A percentile compares a stretch with the other conserved stretches of the same genome.
Conservation (phyloP, 2,329 filamentous ascomycete species). For the Bipolaris sorokiniana region DNA sequence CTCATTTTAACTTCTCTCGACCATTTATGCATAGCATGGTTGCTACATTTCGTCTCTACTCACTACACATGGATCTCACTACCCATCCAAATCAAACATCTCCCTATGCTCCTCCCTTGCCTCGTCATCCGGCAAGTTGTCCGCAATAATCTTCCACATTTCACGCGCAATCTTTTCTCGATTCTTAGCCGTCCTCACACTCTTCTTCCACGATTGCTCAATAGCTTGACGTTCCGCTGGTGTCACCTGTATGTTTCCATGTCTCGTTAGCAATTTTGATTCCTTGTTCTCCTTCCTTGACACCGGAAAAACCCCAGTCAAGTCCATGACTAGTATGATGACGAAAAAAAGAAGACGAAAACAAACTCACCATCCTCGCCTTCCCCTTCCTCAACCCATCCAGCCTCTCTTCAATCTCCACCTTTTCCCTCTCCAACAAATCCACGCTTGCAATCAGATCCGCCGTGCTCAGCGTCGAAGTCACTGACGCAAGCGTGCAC, state of each 20-base stretch:
- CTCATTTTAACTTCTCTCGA: background rate
- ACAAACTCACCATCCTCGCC: constrained; percentile 52
- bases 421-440: constrained; percentile 54
- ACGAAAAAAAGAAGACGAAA: background rate
- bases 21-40: background rate
- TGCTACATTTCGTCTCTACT: background rate
- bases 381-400: constrained; percentile 50
- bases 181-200: constrained; percentile 45
- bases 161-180: constrained; percentile 59
- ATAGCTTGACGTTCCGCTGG: constrained; percentile 56
- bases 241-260: background rate
- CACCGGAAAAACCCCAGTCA: too few relatives aligned
- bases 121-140: constrained; percentile 56
- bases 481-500: constrained; percentile 54
- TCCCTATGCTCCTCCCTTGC: constrained; percentile 59
- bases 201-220: constrained; percentile 55
- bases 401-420: constrained; percentile 51
- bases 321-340: background rate
- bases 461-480: constrained; percentile 57
- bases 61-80: background rate
- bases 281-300: background rate
- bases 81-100: constrained; percentile 46
- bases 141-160: constrained; percentile 59
- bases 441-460: constrained; percentile 56
- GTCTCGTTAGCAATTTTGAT: background rate